phyloP scores from a whole-genome alignment of 306 rosid genomes.

The Cucumis sativus region DNA sequence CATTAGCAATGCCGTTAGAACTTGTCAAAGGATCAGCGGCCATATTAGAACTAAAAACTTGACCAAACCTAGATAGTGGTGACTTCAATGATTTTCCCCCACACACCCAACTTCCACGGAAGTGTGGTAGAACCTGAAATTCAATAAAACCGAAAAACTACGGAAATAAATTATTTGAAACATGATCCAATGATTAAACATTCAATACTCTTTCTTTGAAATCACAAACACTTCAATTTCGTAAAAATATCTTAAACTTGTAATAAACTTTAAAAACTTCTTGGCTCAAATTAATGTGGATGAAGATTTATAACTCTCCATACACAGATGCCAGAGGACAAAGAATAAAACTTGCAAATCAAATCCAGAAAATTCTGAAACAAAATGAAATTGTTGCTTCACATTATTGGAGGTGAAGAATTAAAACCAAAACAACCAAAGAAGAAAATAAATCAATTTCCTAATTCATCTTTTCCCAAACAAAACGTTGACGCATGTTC shows the following conservation, averaged over 20 bases:
- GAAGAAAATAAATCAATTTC: neutral
- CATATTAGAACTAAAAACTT: conserved; percentile 34
- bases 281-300: neutral
- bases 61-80: conserved; percentile 9
- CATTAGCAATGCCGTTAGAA: conserved; percentile 37
- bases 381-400: neutral
- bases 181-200: neutral
- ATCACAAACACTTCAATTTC: neutral
- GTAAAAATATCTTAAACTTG: neutral
- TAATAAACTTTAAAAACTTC: neutral
- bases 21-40: conserved; percentile 42
- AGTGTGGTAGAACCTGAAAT: conserved; percentile 29
- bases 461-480: neutral
- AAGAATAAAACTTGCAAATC: neutral
- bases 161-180: neutral
- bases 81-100: conserved; percentile 20
- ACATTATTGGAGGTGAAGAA: neutral
- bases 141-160: neutral
- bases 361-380: neutral
- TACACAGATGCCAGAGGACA: neutral
- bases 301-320: neutral
- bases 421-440: neutral
- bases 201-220: neutral
- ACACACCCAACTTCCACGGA: conserved; percentile 20
- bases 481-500: neutral